Evolutionary conservation across 2,329 filamentous ascomycete species (phyloP), one percentile per base, ranked within the genome.

Genomic region (Diaporthe ampelina): DNA sequence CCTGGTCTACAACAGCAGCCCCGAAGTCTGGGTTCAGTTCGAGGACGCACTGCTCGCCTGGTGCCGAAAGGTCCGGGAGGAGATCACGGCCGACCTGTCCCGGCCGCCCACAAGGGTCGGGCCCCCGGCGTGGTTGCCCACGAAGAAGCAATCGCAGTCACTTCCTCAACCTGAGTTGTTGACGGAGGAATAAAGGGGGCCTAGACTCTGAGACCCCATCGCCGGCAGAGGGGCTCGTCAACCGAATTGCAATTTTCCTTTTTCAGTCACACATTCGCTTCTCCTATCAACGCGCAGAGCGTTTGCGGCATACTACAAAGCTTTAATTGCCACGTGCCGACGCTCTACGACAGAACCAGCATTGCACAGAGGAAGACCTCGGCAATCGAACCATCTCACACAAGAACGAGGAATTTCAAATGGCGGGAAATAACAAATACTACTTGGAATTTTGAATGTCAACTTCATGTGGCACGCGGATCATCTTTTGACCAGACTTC

Each of bases 41-140:
- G 95, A 99, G 81, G 87, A 90, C 8, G 95, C 95, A 37, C 88
- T 99, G 67, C 88, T 95, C 81, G 88, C 91, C 80, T 99, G 97
- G 97, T 95, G 94, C 82, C 89, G 88, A 77, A 92, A 90, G 73
- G 95, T 98, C 10, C 89, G 97, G 45, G 92, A 94, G 81, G 96
- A 98, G 85, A 91, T 98, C 77, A 89, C 92, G 54, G 88, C 89
- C 61, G 96, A 98, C 48, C 67, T 74, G 9, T 73, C 59, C 37
- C 58, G 74, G 48, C 74, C 74, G 40, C 74, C 74, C 29, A 76
- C 74, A 56, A 74, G 74, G 52, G 61, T 76, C n/a, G 74, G 74
- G 9, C 74, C 74, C 24, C 74, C 74, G 40, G 59, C 69, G 21
- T 73, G 72, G 67, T 54, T 72, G 71, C 68, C 57, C 29, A 8